Evolutionary conservation across 805 yeast species (phyloP).

Genomic region (Starmerella geochares): DNA sequence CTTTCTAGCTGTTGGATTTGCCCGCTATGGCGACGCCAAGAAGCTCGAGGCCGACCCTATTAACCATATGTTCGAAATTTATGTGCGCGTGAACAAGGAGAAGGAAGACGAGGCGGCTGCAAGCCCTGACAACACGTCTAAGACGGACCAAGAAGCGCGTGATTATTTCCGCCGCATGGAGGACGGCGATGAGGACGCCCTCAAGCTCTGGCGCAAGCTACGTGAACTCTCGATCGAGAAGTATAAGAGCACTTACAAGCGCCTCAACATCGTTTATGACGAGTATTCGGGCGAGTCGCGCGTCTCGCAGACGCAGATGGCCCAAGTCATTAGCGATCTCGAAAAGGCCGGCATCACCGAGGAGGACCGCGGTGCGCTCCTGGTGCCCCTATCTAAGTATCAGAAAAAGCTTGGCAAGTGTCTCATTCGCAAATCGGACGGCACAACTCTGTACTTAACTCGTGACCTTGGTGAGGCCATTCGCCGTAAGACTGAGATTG

Average conservation of each 20-base stretch:
- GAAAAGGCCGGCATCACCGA: conserved; percentile 59
- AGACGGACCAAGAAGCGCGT: conserved; percentile 75
- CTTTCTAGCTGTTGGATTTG: conserved; percentile 83
- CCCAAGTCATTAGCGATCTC: conserved; percentile 51
- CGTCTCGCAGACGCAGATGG: conserved; percentile 65
- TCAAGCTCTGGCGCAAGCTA: conserved; percentile 72
- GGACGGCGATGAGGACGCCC: conserved; percentile 76
- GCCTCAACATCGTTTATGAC: conserved; percentile 82
- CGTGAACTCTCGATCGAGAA: conserved; percentile 82
- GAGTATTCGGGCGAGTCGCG: conserved; percentile 93
- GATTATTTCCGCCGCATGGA: conserved; percentile 84
- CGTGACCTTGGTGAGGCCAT: conserved; percentile 96
- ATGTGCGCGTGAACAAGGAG: conserved; percentile 76
- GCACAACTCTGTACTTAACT: conserved; percentile 85
- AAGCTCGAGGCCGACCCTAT: conserved; percentile 68
- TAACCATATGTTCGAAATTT: conserved; percentile 87
- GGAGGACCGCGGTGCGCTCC: conserved; percentile 82
- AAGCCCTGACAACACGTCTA: conserved; percentile 41
- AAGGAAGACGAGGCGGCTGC: conserved; percentile 54
- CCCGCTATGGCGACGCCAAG: conserved; percentile 73
- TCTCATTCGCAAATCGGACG: conserved; percentile 86
- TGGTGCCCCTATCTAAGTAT: conserved; percentile 73
- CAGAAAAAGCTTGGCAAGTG: conserved; percentile 90
- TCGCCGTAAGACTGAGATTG: conserved; percentile 70
- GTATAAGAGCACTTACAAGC: conserved; percentile 78